Conservation (phyloP, 2,329 filamentous ascomycete species). For the Cladorrhinum sp. region DNA sequence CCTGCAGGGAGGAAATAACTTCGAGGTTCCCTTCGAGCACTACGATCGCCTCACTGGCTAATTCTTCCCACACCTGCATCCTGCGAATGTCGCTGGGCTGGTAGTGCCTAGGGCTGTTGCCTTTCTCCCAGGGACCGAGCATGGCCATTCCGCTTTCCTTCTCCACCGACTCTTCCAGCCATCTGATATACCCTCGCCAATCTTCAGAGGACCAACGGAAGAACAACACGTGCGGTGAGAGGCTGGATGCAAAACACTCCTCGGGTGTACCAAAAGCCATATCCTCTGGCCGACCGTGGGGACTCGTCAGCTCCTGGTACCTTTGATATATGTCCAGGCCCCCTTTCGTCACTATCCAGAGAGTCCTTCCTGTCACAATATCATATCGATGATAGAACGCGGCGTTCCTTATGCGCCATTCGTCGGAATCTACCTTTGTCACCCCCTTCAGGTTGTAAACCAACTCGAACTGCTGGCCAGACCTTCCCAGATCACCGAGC, state of each 20-base stretch:
- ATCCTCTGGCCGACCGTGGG: conserved; percentile 32
- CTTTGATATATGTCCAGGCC: conserved; percentile 29
- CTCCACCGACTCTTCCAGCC: conserved; percentile 33
- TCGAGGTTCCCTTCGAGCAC: conserved; percentile 38
- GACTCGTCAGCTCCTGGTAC: conserved; percentile 33
- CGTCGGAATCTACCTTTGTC: background rate
- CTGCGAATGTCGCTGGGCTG: conserved; percentile 31
- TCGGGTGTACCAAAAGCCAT: conserved; percentile 31
- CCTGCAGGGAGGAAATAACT: conserved; percentile 32
- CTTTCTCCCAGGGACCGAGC: conserved; percentile 18
- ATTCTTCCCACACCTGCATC: conserved; percentile 39
- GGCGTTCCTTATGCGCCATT: conserved; percentile 38
- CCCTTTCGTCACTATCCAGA: conserved; percentile 43
- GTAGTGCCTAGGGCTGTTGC: conserved; percentile 23
- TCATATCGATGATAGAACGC: conserved; percentile 42
- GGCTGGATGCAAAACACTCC: conserved; percentile 36
- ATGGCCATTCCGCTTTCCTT: conserved; percentile 24
- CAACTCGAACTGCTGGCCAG: conserved; percentile 36
- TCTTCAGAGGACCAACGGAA: conserved; percentile 41
- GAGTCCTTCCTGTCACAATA: conserved; percentile 31
- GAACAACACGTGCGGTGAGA: conserved; percentile 37
- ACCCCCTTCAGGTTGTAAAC: conserved; percentile 11
- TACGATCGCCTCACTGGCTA: conserved; percentile 35
- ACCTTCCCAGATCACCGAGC: conserved; percentile 31
- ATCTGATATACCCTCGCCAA: conserved; percentile 42